Evolutionary conservation across 2,329 filamentous ascomycete genomes (phyloP), one percentile per base, ranked within the genome.

Genomic region (Colletotrichum echinochloae): DNA sequence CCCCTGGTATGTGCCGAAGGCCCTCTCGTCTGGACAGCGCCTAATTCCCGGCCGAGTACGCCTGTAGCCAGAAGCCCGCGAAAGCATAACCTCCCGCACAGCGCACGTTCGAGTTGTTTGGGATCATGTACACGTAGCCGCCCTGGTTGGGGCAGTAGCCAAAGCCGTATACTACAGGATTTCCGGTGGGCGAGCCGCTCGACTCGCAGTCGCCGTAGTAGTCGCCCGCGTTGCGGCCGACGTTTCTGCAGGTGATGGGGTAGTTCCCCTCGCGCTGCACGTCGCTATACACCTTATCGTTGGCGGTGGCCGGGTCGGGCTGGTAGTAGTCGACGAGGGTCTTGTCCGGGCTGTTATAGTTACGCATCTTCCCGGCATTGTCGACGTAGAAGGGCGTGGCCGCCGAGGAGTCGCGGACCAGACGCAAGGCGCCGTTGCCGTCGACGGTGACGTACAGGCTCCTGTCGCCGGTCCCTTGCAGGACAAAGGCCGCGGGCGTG

Each of bases 381-480:
- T 62, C 64, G 64, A 66, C 48, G n/a, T 66, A 66, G 28, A 66
- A 66, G 2, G 46, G 64, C 26, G 64, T 66, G 46, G 56, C 64
- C 20, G 14, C 28, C 3, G 55, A 33, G 8, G 56, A 46, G n/a
- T 66, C 63, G 46, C 55, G 35, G 26, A 66, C 63, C 0, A 66
- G 56, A 11, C 63, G 63, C 35, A 61, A 35, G 14, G 64, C 46
- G n/a, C 64, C 64, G n/a, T 30, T 3, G 28, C 9, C 26, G 35
- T 66, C 41, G 16, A 44, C 18, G 0, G 20, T 66, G 9, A 61
- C 56, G 28, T 66, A 61, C 16, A 66, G 46, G 5, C 26, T 61
- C 0, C 46, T 35, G 11, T 66, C 56, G 12, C 26, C 55, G n/a
- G 56, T 39, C 8, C 56, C 37, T 1, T 54, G 64, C 46, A 66